phyloP scores from a whole-genome alignment of 2,329 filamentous ascomycete genomes.

The Penicillium sp. region DNA sequence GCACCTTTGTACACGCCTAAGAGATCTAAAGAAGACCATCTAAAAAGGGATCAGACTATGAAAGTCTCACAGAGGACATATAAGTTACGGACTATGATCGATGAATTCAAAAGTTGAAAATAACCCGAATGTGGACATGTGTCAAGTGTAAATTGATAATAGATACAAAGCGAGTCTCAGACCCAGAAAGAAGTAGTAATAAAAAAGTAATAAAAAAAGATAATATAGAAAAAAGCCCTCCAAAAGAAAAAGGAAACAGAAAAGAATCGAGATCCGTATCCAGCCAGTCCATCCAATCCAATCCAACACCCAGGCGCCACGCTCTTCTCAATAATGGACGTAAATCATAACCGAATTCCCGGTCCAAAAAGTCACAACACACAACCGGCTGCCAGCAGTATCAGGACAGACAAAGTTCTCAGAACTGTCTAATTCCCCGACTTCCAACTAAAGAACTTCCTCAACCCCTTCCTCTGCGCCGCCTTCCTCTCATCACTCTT shows the following conservation, averaged over 20 bases:
- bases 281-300: background rate
- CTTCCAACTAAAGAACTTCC: slow-evolving; percentile 27
- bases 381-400: background rate
- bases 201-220: slow-evolving; percentile 1
- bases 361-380: background rate
- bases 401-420: background rate
- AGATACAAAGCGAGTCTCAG: slow-evolving; percentile 7
- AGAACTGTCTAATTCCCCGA: slow-evolving; percentile 15
- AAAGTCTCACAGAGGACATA: too few relatives aligned
- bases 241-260: background rate
- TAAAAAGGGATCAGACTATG: too few relatives aligned
- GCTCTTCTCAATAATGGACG: background rate
- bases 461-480: slow-evolving; percentile 17
- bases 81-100: too few relatives aligned
- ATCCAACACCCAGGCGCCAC: background rate
- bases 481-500: slow-evolving; percentile 16
- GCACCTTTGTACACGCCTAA: too few relatives aligned
- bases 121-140: too few relatives aligned
- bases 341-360: background rate
- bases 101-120: background rate
- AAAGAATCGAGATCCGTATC: slow-evolving; percentile 1
- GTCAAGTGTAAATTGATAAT: background rate
- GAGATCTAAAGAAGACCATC: too few relatives aligned
- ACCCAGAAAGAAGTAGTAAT: slow-evolving; percentile 9
- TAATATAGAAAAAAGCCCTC: background rate